Evolutionary conservation across 805 yeast species (phyloP), one percentile per base, ranked within the genome.

Genomic region (Metschnikowia hibisci): DNA sequence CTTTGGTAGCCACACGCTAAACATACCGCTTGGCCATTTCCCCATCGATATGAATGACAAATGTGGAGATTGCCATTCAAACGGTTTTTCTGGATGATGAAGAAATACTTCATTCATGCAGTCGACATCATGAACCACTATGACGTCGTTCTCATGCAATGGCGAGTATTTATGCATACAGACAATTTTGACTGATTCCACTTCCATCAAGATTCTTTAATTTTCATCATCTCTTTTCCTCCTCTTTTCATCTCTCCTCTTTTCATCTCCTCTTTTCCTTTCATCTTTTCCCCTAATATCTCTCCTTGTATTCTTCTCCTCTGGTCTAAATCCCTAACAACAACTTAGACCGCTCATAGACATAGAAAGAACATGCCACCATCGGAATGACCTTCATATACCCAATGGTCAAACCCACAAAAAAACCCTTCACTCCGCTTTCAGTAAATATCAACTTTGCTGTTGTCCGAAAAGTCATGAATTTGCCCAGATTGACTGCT

Each of bases 361-460:
- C 96, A 60, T 80, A 90, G 63, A 91, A 91, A 12, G 96, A 84
- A 63, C 97, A 90, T 29, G 98, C 96, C 57, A 83, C 91, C 99
- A 93, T 93, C 7, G 99, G 99, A 14, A 87, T 80, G 28, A 93
- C 96, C 64, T 93, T 93, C 54, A 93, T 77, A 63, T 89, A 93
- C 0, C 99, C 99, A 53, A 93, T 91, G 52, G 93, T 83, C 56
- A 93, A 76, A 2, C 99, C 99, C 11, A 93, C 95, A 60, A 85
- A 93, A 62, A 86, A 90, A 12, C 99, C 98, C 54, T 80, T 73
- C 49, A 85, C 52, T 0, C 99, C 99, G 30, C 81, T 73, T 59
- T 87, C 96, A 34, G 64, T 66, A 56, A 74, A 84, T 6, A 93
- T 84, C 42, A 77, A 61, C 42, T 56, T 67, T 2, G 84, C 80